Conservation (phyloP, 176 grass and related monocot genomes). For the Chloris gayana region DNA sequence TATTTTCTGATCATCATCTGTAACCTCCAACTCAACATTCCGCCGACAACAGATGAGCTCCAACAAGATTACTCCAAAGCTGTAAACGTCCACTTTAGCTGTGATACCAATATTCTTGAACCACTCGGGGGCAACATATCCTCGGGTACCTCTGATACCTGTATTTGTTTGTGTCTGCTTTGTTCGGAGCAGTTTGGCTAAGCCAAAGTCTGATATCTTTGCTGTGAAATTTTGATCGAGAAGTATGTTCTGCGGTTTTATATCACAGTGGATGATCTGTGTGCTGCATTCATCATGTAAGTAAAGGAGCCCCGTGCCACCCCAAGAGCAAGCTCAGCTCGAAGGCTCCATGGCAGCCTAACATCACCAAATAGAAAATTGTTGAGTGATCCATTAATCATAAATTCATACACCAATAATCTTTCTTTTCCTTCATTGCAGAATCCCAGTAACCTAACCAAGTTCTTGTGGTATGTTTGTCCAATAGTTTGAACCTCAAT, state of each 20-base stretch:
- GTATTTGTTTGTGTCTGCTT: slow-evolving; percentile 50
- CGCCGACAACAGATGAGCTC: slow-evolving; percentile 46
- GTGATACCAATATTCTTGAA: slow-evolving; percentile 45
- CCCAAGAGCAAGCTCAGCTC: slow-evolving; percentile 33
- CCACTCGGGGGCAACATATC: slow-evolving; percentile 54
- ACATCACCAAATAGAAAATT: slow-evolving; percentile 28
- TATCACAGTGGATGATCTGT: slow-evolving; percentile 56
- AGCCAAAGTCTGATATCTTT: slow-evolving; percentile 52
- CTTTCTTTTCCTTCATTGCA: slow-evolving; percentile 56
- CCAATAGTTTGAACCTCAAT: slow-evolving; percentile 57
- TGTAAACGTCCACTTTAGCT: slow-evolving; percentile 44
- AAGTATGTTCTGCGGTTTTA: slow-evolving; percentile 53
- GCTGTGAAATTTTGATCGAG: slow-evolving; percentile 21
- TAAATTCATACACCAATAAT: slow-evolving; percentile 58
- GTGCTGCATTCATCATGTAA: slow-evolving; percentile 47
- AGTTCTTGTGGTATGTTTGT: slow-evolving; percentile 52
- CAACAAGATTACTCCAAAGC: slow-evolving; percentile 47
- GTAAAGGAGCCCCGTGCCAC: slow-evolving; percentile 54
- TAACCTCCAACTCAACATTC: slow-evolving; percentile 39
- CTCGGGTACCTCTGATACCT: slow-evolving; percentile 46
- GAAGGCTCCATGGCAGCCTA: slow-evolving; percentile 37
- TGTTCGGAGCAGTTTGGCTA: slow-evolving; percentile 48
- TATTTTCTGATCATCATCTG: slow-evolving; percentile 19
- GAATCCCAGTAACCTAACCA: slow-evolving; percentile 54
- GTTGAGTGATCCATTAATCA: slow-evolving; percentile 50